These are phyloP conservation scores for Microdochium paspali DNA, from an alignment of 2,329 filamentous ascomycete species.

Conservation along the genomic window DNA sequence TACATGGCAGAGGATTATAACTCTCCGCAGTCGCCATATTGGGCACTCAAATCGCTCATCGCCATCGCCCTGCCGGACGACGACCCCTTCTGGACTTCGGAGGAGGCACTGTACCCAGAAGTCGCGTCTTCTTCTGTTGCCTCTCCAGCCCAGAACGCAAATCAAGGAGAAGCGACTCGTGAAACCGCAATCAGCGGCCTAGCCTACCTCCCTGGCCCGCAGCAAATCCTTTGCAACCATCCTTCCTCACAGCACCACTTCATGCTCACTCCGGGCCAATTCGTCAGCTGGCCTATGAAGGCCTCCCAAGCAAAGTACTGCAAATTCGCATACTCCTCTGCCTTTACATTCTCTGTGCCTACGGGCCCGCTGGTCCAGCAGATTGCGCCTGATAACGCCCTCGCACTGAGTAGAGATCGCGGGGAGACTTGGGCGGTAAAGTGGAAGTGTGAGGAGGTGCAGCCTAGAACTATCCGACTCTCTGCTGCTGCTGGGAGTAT, in stretches of 20 bases:
- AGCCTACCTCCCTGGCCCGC: constrained; percentile 11
- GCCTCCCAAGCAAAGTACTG: constrained; percentile 32
- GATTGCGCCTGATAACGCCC: constrained; percentile 20
- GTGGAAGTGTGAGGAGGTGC: constrained; percentile 1
- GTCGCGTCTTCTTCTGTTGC: too few species aligned
- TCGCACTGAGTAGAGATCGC: constrained; percentile 19
- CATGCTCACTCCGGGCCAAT: constrained; percentile 29
- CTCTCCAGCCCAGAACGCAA: neutral
- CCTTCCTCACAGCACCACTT: constrained; percentile 26
- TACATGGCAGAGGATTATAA: constrained; percentile 48
- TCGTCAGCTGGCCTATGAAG: constrained; percentile 26
- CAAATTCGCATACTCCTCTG: constrained; percentile 38
- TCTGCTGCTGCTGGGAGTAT: neutral
- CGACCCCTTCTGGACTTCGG: constrained; percentile 33
- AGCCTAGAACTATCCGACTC: neutral
- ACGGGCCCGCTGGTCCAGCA: constrained; percentile 23
- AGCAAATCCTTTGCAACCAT: constrained; percentile 34
- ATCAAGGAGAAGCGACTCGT: neutral
- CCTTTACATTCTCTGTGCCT: constrained; percentile 34
- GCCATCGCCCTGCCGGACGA: constrained; percentile 23
- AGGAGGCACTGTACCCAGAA: constrained; percentile 25
- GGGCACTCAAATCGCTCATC: constrained; percentile 41
- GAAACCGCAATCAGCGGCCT: constrained; percentile 8
- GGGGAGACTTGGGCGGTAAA: constrained; percentile 16
- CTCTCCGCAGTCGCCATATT: constrained; percentile 45